Evolutionary conservation across 192 early-diverging fungal species (phyloP).

Genomic region (Lunasporangiospora selenospora): DNA sequence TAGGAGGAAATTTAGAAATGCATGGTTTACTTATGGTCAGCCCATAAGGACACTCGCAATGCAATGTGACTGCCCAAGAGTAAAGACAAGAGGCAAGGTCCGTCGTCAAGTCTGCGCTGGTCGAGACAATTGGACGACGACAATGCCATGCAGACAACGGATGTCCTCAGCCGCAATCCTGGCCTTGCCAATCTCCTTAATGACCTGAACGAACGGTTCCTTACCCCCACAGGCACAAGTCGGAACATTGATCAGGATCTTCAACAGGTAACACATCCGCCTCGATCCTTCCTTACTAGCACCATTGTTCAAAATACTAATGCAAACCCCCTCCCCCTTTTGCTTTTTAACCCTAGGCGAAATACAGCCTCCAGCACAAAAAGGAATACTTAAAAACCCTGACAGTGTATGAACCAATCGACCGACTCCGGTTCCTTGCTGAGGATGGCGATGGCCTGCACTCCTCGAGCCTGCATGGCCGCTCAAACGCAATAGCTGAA

Average conservation of each 20-base stretch:
- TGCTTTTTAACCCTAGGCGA: constrained; percentile 6
- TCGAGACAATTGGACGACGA: too few relatives aligned
- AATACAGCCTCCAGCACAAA: constrained; percentile 22
- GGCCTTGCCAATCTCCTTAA: constrained; percentile 11
- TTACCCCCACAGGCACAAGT: constrained; percentile 26
- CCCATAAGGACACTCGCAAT: too few relatives aligned
- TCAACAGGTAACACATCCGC: constrained; percentile 5
- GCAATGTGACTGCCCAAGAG: neutral
- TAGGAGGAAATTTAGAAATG: too few relatives aligned
- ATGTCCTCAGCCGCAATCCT: constrained; percentile 7
- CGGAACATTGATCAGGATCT: constrained; percentile 15
- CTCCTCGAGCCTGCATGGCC: too few relatives aligned
- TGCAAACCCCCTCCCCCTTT: neutral
- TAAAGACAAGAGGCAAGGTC: too few relatives aligned
- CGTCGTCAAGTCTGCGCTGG: too few relatives aligned
- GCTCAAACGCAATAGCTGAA: too few relatives aligned
- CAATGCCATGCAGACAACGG: constrained; percentile 12
- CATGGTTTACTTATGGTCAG: too few relatives aligned
- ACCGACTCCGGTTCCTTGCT: constrained; percentile 31
- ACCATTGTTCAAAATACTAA: neutral
- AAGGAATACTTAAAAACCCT: constrained; percentile 22
- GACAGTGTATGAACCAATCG: constrained; percentile 25
- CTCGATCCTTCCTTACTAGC: neutral
- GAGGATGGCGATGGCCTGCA: too few relatives aligned
- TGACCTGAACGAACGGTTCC: constrained; percentile 18